These are phyloP conservation scores for Fraxinus platypoda DNA, from an alignment of 305 asterid genomes.

Conservation along the genomic window DNA sequence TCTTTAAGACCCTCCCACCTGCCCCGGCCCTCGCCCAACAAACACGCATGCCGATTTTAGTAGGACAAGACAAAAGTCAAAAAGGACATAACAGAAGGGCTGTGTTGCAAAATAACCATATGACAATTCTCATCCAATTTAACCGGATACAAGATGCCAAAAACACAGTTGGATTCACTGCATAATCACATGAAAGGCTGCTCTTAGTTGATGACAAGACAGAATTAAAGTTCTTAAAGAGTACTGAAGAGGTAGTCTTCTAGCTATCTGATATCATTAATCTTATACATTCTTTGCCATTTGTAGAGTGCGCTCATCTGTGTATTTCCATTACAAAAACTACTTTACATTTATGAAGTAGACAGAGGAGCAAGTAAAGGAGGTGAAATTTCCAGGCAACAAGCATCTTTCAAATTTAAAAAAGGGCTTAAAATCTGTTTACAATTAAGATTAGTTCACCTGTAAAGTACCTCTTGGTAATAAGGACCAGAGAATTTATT, in stretches of 20 bases:
- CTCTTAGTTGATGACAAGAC: constrained; percentile 58
- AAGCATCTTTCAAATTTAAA: constrained; percentile 36
- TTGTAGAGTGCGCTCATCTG: constrained; percentile 62
- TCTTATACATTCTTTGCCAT: constrained; percentile 58
- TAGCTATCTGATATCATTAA: constrained; percentile 56
- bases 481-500: constrained; percentile 63
- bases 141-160: constrained; percentile 60
- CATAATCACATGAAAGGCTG: constrained; percentile 83
- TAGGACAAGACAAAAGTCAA: constrained; percentile 40
- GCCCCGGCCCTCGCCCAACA: constrained; percentile 1
- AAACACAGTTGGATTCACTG: constrained; percentile 82
- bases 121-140: constrained; percentile 25
- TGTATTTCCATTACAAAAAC: constrained; percentile 49
- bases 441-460: constrained; percentile 48
- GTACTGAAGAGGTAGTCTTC: constrained; percentile 40
- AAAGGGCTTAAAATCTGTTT: constrained; percentile 18
- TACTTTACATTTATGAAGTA: constrained; percentile 66
- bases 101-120: constrained; percentile 23
- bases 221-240: constrained; percentile 54
- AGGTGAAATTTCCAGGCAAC: constrained; percentile 31
- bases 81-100: constrained; percentile 31
- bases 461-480: constrained; percentile 49
- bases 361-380: constrained; percentile 49
- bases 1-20: background rate
- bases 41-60: constrained; percentile 28